Percentiles rank a stretch among this genome's conserved stretches.
These are phyloP conservation scores for Brachypodium distachyon DNA, from an alignment of 202 grass and related monocot genomes.

Conservation along the genomic window DNA sequence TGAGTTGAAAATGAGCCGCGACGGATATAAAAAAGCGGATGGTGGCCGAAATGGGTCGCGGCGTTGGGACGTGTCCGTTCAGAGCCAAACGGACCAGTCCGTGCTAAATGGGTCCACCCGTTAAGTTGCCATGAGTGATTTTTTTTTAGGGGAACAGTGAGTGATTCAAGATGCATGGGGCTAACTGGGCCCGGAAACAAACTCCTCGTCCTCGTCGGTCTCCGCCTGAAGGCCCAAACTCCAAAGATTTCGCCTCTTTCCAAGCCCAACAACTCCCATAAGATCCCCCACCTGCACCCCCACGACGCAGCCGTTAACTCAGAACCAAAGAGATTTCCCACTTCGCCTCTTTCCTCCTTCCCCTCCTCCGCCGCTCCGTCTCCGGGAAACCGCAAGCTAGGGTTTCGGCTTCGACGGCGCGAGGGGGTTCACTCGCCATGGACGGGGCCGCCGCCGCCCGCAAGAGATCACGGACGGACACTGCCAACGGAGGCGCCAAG, in stretches of 20 bases:
- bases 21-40: too few relatives aligned
- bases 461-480: slow-evolving; percentile 48
- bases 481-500: slow-evolving; percentile 45
- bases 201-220: neutral
- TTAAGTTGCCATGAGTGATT: too few relatives aligned
- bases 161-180: neutral
- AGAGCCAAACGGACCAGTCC: too few relatives aligned
- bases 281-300: neutral
- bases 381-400: slow-evolving; percentile 3
- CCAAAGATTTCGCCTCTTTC: neutral
- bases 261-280: neutral
- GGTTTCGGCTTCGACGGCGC: slow-evolving; percentile 21
- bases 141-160: neutral
- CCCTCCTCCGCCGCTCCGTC: neutral
- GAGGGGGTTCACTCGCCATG: slow-evolving; percentile 39
- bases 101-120: too few relatives aligned
- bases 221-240: neutral
- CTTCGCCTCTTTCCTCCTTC: neutral
- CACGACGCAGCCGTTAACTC: neutral
- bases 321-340: neutral
- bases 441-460: slow-evolving; percentile 26
- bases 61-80: too few relatives aligned
- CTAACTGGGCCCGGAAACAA: neutral
- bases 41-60: too few relatives aligned
- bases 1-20: too few relatives aligned